Conservation (phyloP, 2,329 filamentous ascomycete genomes). For the Alternaria viburni region DNA sequence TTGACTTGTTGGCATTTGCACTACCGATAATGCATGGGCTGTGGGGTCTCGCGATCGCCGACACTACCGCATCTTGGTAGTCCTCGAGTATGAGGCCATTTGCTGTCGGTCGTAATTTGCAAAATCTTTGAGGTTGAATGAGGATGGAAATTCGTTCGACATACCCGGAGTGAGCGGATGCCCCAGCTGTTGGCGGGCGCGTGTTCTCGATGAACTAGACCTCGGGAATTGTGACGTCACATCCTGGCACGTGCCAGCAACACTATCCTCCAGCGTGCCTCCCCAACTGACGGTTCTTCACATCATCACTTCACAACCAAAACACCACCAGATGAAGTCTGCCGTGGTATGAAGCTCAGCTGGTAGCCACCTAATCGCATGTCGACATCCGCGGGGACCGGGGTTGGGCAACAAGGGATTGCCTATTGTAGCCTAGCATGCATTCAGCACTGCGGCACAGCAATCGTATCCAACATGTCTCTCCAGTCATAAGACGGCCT, state of each 20-base stretch:
- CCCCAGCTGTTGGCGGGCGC: not conserved
- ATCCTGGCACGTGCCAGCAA: not conserved
- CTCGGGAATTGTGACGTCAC: not conserved
- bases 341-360: not conserved
- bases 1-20: not conserved
- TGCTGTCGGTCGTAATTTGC: not conserved
- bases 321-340: not conserved
- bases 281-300: not conserved
- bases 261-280: not conserved
- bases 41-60: not conserved
- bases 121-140: not conserved
- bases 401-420: not conserved
- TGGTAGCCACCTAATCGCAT: not conserved
- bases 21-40: not conserved
- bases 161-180: not conserved
- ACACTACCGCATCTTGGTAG: not conserved
- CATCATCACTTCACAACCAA: not conserved
- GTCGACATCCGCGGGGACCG: not conserved
- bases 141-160: not conserved
- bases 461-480: not conserved
- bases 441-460: not conserved
- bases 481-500: not conserved
- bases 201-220: not conserved
- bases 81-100: not conserved
- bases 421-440: not conserved